Evolutionary conservation across 164 flowering plant genomes (phyloP).

Genomic region (Sedum album): DNA sequence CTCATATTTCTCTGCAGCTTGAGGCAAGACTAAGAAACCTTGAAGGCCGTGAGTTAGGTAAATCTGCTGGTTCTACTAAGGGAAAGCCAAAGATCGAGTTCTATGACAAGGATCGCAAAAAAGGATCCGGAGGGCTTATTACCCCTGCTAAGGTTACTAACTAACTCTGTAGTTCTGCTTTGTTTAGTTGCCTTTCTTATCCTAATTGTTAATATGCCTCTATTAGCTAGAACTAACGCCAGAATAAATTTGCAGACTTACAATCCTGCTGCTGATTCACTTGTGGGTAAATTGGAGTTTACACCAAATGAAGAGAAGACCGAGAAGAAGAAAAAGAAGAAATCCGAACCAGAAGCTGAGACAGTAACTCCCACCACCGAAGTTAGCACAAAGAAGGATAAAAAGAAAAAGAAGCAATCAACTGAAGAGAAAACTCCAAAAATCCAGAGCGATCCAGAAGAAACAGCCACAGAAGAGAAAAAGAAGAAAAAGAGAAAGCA

Average conservation of each 20-base stretch:
- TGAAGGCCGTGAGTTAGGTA: not conserved
- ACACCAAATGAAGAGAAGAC: not conserved
- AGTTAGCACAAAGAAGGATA: not conserved
- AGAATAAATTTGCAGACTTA: not conserved
- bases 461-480: not conserved
- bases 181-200: not conserved
- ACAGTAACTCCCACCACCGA: not conserved
- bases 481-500: not conserved
- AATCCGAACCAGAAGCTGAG: not conserved
- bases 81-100: conserved; percentile 85
- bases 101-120: not conserved
- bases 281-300: not conserved
- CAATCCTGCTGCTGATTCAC: not conserved
- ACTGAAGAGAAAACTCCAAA: not conserved
- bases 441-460: not conserved
- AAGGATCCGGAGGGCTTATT: conserved; percentile 28
- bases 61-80: conserved; percentile 53
- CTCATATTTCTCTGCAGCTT: conserved; percentile 42
- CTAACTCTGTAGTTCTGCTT: not conserved
- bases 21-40: not conserved
- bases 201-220: not conserved
- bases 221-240: not conserved
- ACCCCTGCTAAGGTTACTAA: conserved; percentile 72
- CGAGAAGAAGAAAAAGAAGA: not conserved
- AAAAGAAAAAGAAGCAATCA: not conserved